These are phyloP conservation scores for Salvia splendens DNA, from an alignment of 257 asterid genomes.

Conservation along the genomic window DNA sequence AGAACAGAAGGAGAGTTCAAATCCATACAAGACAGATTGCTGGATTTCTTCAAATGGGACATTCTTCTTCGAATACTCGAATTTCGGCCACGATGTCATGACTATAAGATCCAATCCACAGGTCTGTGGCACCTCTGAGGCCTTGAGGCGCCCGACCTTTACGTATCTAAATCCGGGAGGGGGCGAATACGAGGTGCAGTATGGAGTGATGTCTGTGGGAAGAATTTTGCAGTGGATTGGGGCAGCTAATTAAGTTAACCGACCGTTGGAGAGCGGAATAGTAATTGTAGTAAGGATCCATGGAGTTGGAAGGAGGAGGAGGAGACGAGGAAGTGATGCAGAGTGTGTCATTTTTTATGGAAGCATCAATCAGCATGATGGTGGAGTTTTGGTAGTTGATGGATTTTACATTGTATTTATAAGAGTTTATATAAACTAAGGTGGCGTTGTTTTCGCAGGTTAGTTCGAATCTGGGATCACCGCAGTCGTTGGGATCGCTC, in stretches of 20 bases:
- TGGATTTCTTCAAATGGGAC: constrained; percentile 12
- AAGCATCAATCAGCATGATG: constrained; percentile 36
- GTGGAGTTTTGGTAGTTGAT: constrained; percentile 34
- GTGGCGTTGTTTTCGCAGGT: constrained; percentile 35
- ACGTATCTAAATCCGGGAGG: neutral
- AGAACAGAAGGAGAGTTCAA: neutral
- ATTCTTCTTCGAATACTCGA: neutral
- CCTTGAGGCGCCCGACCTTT: neutral
- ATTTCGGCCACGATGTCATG: constrained; percentile 20
- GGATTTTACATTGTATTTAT: constrained; percentile 28
- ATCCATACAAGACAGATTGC: constrained; percentile 6
- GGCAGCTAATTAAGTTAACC: constrained; percentile 14
- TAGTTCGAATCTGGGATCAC: constrained; percentile 21
- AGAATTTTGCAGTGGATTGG: neutral
- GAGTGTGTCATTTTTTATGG: constrained; percentile 7
- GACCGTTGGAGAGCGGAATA: neutral
- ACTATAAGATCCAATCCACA: neutral
- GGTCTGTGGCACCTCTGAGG: neutral
- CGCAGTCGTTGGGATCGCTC: constrained; percentile 33
- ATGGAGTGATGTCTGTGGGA: neutral
- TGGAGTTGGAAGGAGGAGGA: neutral
- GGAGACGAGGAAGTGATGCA: neutral
- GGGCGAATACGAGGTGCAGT: neutral
- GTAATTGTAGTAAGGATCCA: neutral
- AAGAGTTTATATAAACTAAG: constrained; percentile 19